These are phyloP conservation scores for Solanum microdontum DNA, from an alignment of 257 asterid species.

Conservation along the genomic window DNA sequence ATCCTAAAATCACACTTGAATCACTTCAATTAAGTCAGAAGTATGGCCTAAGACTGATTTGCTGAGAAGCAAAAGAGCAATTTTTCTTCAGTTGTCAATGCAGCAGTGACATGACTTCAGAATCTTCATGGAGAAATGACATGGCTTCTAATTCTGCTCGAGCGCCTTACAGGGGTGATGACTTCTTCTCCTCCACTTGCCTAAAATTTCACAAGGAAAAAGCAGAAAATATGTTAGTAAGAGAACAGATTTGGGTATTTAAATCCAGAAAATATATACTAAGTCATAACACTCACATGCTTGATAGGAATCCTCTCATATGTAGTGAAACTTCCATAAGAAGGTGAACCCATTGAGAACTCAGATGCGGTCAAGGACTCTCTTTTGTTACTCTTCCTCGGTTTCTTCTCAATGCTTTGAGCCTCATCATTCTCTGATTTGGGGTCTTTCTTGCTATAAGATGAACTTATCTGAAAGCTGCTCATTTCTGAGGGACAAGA, in stretches of 20 bases:
- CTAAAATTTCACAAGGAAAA: constrained; percentile 18
- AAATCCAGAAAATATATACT: neutral
- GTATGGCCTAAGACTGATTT: neutral
- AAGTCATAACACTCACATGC: constrained; percentile 43
- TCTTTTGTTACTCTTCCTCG: constrained; percentile 23
- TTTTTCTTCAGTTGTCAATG: neutral
- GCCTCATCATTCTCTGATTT: constrained; percentile 35
- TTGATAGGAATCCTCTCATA: constrained; percentile 60
- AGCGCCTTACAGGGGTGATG: constrained; percentile 85
- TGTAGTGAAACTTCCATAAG: constrained; percentile 96
- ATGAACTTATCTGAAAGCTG: constrained; percentile 41
- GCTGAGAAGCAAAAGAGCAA: neutral
- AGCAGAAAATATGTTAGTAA: neutral
- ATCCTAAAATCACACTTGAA: neutral
- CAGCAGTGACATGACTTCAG: neutral
- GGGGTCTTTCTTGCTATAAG: constrained; percentile 15
- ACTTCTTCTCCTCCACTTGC: constrained; percentile 59
- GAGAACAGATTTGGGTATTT: neutral
- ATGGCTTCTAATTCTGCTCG: constrained; percentile 69
- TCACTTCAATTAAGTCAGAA: neutral
- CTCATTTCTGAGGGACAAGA: constrained; percentile 64
- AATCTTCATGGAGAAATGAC: constrained; percentile 32
- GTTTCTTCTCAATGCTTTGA: constrained; percentile 34
- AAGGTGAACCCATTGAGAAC: constrained; percentile 34
- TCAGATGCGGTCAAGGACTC: constrained; percentile 60